A percentile compares a stretch with the other conserved stretches of the same genome.
These are phyloP conservation scores for Cyanidioschyzon merolae DNA, from an alignment of 23 red algal species.

Conservation along the genomic window DNA sequence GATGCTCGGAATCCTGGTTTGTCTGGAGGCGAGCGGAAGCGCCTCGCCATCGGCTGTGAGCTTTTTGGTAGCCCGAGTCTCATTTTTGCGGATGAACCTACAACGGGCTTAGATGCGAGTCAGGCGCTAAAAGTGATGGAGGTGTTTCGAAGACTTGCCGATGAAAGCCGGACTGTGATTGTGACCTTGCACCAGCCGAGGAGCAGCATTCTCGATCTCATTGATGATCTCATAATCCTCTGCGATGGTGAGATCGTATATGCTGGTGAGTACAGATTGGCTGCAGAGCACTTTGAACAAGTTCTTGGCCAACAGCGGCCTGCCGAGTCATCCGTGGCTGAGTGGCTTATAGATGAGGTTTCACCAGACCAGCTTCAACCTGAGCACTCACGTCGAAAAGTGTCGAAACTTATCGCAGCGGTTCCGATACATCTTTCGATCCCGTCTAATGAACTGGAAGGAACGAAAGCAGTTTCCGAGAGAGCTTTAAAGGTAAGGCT, in stretches of 20 bases:
- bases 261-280: slow-evolving; percentile 26
- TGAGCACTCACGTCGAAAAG: slow-evolving; percentile 24
- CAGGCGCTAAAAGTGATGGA: slow-evolving; percentile 80
- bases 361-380: slow-evolving; percentile 49
- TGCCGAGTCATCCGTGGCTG: slow-evolving; percentile 40
- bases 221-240: slow-evolving; percentile 84
- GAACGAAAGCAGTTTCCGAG: not conserved
- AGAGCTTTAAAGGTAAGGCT: not conserved
- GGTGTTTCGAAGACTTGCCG: slow-evolving; percentile 51
- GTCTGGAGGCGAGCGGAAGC: slow-evolving; percentile 81
- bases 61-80: slow-evolving; percentile 61
- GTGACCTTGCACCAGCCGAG: slow-evolving; percentile 80
- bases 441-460: slow-evolving; percentile 4
- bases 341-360: slow-evolving; percentile 60
- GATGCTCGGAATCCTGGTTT: slow-evolving; percentile 64
- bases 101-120: slow-evolving; percentile 80
- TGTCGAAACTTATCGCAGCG: slow-evolving; percentile 34
- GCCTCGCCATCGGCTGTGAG: slow-evolving; percentile 68
- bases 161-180: slow-evolving; percentile 78
- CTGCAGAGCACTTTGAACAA: slow-evolving; percentile 49
- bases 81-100: slow-evolving; percentile 71
- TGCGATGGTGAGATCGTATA: slow-evolving; percentile 61
- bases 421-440: not conserved
- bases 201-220: slow-evolving; percentile 52
- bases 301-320: slow-evolving; percentile 27